These are phyloP conservation scores for Raffaelea arxii DNA, from an alignment of 2,329 filamentous ascomycete species.

Conservation along the genomic window DNA sequence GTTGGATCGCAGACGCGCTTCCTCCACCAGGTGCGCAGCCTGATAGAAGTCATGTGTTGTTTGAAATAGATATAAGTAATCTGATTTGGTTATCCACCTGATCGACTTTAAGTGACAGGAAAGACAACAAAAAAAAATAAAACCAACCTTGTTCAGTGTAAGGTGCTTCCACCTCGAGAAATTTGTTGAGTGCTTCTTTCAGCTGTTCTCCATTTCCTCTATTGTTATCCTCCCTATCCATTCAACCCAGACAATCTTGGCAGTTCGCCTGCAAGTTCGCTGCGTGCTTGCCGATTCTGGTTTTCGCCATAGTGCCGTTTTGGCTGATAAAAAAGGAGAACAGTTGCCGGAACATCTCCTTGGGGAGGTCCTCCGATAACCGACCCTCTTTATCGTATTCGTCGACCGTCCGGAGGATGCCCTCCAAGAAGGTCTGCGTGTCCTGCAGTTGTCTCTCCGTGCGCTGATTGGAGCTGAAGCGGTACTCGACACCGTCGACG, in stretches of 20 bases:
- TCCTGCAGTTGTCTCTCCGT: background rate
- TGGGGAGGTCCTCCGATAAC: background rate
- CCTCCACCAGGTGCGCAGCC: background rate
- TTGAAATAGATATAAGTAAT: background rate
- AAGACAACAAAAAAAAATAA: background rate
- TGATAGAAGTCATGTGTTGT: background rate
- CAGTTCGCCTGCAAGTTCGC: background rate
- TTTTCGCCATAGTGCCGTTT: background rate
- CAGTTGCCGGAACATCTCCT: background rate
- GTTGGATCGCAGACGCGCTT: background rate
- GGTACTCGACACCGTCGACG: background rate
- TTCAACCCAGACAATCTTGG: background rate
- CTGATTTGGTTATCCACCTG: background rate
- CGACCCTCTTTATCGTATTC: background rate
- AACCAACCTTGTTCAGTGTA: background rate
- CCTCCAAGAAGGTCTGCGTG: background rate
- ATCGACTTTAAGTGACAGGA: too few species aligned
- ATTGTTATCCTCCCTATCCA: too few species aligned
- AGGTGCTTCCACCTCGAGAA: background rate
- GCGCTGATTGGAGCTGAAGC: conserved; percentile 1
- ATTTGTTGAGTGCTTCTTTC: background rate
- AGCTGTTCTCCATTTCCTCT: background rate
- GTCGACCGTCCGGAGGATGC: background rate
- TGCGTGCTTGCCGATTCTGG: background rate
- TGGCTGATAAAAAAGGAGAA: background rate